A percentile compares a stretch with the other conserved stretches of the same genome.
Conservation (phyloP, 2,329 filamentous ascomycete species). For the Fusarium secorum region DNA sequence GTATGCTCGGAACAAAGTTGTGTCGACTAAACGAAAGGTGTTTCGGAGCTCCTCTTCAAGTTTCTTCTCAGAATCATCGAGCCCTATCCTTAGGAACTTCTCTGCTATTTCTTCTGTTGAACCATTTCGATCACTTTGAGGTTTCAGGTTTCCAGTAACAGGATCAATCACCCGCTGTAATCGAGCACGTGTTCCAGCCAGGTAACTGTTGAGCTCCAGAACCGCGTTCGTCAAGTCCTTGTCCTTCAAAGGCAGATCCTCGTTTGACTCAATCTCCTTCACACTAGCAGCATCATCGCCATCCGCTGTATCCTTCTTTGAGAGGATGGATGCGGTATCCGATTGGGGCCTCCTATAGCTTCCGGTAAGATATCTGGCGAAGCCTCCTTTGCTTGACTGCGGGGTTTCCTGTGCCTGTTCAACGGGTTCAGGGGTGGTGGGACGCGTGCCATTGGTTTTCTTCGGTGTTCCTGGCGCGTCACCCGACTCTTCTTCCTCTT, state of each 20-base stretch:
- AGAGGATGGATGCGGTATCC: slow-evolving; percentile 67
- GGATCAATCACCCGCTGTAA: slow-evolving; percentile 70
- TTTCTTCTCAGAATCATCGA: slow-evolving; percentile 62
- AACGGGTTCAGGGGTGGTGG: slow-evolving; percentile 42
- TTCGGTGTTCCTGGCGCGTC: slow-evolving; percentile 44
- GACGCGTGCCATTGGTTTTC: slow-evolving; percentile 41
- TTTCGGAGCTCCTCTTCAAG: slow-evolving; percentile 76
- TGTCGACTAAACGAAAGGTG: slow-evolving; percentile 88
- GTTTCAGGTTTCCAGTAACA: slow-evolving; percentile 67
- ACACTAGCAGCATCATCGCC: slow-evolving; percentile 64
- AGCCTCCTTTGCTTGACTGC: slow-evolving; percentile 54
- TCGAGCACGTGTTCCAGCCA: slow-evolving; percentile 81
- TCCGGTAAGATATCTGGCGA: slow-evolving; percentile 62
- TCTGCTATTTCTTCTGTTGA: slow-evolving; percentile 62
- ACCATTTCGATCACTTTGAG: slow-evolving; percentile 53
- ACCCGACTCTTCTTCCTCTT: slow-evolving; percentile 51
- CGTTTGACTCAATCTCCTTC: slow-evolving; percentile 51
- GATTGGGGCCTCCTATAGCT: slow-evolving; percentile 55
- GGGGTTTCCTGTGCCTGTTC: slow-evolving; percentile 42
- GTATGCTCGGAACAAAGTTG: slow-evolving; percentile 90
- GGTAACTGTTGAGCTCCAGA: slow-evolving; percentile 82
- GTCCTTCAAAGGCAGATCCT: slow-evolving; percentile 70
- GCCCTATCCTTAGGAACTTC: slow-evolving; percentile 59
- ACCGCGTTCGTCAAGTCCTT: slow-evolving; percentile 86
- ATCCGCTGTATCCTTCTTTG: slow-evolving; percentile 61